Conservation (phyloP, 164 flowering plant species). For the Santalum album region DNA sequence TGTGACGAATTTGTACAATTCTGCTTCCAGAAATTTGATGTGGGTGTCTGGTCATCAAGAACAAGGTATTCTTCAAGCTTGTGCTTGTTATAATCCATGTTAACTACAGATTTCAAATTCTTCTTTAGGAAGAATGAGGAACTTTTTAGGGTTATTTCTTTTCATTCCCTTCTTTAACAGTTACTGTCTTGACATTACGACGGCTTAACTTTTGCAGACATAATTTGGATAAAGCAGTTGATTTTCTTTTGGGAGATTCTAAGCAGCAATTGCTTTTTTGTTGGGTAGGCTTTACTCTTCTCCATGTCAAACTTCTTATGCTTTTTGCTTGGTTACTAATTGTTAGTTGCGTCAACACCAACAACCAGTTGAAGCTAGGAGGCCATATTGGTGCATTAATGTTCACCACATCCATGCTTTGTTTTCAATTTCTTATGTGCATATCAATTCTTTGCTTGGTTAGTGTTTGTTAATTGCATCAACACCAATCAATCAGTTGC, state of each 20-base stretch:
- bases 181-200: too few relatives aligned
- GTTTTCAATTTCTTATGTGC: too few relatives aligned
- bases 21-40: constrained; percentile 51
- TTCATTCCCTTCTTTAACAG: too few relatives aligned
- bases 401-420: too few relatives aligned
- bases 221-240: constrained; percentile 27
- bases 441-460: too few relatives aligned
- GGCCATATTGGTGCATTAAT: background rate
- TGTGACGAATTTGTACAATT: constrained; percentile 49
- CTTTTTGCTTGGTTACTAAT: background rate
- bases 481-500: too few relatives aligned
- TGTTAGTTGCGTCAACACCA: too few relatives aligned
- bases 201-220: constrained; percentile 21
- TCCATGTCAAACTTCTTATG: background rate
- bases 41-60: constrained; percentile 69
- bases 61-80: constrained; percentile 23
- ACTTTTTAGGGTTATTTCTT: too few relatives aligned
- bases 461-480: too few relatives aligned
- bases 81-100: too few relatives aligned
- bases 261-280: constrained; percentile 34
- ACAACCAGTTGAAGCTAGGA: background rate
- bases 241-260: constrained; percentile 31
- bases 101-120: background rate
- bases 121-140: too few relatives aligned
- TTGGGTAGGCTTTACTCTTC: constrained; percentile 37